Evolutionary conservation across 176 grass and related monocot genomes (phyloP).

Genomic region (Leersia perrieri): DNA sequence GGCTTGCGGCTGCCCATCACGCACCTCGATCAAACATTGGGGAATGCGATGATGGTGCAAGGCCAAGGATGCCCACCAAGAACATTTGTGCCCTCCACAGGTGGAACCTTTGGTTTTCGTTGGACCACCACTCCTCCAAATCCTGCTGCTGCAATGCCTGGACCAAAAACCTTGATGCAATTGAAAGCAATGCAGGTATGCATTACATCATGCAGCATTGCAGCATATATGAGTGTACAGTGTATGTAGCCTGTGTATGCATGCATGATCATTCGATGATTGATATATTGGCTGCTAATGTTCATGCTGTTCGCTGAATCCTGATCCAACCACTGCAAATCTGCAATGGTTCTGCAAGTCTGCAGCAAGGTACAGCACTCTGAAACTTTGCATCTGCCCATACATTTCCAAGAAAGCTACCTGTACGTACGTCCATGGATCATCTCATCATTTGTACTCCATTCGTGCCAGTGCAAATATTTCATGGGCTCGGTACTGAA

Average conservation of each 20-base stretch:
- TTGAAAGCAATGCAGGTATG: slow-evolving; percentile 27
- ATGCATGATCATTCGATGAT: slow-evolving; percentile 45
- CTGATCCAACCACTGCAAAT: slow-evolving; percentile 22
- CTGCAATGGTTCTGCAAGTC: slow-evolving; percentile 2
- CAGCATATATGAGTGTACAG: not conserved
- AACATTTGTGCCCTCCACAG: slow-evolving; percentile 35
- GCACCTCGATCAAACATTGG: slow-evolving; percentile 39
- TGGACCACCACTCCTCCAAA: slow-evolving; percentile 47
- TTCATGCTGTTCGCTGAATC: slow-evolving; percentile 21
- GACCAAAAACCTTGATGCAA: slow-evolving; percentile 25
- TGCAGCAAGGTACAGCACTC: slow-evolving; percentile 14
- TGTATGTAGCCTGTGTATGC: not conserved
- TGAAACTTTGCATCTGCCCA: slow-evolving; percentile 19
- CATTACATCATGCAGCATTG: slow-evolving; percentile 6
- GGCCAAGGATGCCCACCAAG: slow-evolving; percentile 28
- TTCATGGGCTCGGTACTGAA: not conserved
- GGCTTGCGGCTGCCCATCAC: slow-evolving; percentile 52
- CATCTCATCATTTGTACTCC: slow-evolving; percentile 13
- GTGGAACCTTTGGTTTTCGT: slow-evolving; percentile 19
- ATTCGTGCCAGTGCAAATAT: not conserved
- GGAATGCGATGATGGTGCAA: slow-evolving; percentile 28
- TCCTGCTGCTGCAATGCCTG: slow-evolving; percentile 25
- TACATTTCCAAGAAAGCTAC: not conserved
- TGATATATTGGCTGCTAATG: slow-evolving; percentile 16
- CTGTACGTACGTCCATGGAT: not conserved